phyloP scores from a whole-genome alignment of 2,329 filamentous ascomycete species.

The Exophiala calicioides region DNA sequence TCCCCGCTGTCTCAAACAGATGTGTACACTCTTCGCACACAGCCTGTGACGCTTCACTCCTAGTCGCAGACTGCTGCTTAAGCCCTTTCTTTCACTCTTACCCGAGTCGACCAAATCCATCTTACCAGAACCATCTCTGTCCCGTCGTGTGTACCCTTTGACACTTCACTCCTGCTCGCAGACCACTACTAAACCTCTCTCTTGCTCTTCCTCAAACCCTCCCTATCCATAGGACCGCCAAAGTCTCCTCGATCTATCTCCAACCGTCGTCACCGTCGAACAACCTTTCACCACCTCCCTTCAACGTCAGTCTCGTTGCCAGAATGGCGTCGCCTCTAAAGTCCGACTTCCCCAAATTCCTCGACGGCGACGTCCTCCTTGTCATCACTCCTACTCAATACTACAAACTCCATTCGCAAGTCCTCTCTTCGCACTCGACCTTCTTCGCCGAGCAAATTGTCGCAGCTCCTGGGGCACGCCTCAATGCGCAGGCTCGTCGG shows the following conservation, averaged over 20 bases:
- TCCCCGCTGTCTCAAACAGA: no score
- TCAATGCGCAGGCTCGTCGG: constrained; percentile 35
- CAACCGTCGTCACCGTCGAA: not conserved
- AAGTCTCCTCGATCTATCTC: no score
- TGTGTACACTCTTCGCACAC: no score
- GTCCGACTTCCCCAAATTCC: constrained; percentile 39
- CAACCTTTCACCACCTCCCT: not conserved
- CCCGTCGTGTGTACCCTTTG: no score
- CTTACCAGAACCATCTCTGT: no score
- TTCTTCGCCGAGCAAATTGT: constrained; percentile 30
- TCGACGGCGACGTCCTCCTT: constrained; percentile 44
- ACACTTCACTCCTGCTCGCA: no score
- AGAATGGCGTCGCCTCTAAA: constrained; percentile 25
- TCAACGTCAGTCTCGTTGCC: constrained; percentile 1
- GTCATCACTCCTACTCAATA: constrained; percentile 38
- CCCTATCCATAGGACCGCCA: no score
- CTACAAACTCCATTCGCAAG: constrained; percentile 43
- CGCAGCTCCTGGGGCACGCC: constrained; percentile 31
- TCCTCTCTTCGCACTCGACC: constrained; percentile 30
- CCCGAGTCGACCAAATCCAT: no score
- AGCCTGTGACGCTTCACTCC: no score
- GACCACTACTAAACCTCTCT: not conserved
- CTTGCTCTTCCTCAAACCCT: not conserved
- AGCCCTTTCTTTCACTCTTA: no score
- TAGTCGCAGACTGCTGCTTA: no score